phyloP scores from a whole-genome alignment of 306 rosid genomes.

The Corylus heterophylla region DNA sequence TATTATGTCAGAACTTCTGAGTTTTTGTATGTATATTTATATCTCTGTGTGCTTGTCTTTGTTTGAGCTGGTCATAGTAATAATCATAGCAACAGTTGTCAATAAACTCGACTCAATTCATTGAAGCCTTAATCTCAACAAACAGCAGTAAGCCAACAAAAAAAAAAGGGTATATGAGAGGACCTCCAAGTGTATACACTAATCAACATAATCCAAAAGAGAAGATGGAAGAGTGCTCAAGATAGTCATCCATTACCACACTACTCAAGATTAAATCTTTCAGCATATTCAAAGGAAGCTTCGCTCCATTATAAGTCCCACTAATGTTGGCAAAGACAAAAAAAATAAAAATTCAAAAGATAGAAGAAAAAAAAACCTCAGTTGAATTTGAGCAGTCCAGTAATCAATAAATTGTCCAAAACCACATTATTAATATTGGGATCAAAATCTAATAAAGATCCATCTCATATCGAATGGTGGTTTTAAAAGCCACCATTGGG shows the following conservation, averaged over 20 bases:
- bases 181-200: not conserved
- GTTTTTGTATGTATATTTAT: not conserved
- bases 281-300: not conserved
- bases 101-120: no score
- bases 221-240: not conserved
- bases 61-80: not conserved
- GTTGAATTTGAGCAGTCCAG: not conserved
- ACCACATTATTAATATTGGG: not conserved
- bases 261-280: not conserved
- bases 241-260: not conserved
- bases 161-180: not conserved
- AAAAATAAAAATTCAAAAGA: no score
- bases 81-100: not conserved
- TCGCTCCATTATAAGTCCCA: not conserved
- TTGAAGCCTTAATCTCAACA: no score
- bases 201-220: not conserved
- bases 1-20: not conserved
- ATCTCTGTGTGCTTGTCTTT: not conserved
- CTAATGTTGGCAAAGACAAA: not conserved
- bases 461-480: no score
- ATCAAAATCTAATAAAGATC: no score
- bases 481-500: no score
- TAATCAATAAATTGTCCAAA: not conserved
- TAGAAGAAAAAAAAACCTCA: no score
- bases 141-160: not conserved